Conservation (phyloP, 164 flowering plant species). For the Tetrastigma voinierianum region DNA sequence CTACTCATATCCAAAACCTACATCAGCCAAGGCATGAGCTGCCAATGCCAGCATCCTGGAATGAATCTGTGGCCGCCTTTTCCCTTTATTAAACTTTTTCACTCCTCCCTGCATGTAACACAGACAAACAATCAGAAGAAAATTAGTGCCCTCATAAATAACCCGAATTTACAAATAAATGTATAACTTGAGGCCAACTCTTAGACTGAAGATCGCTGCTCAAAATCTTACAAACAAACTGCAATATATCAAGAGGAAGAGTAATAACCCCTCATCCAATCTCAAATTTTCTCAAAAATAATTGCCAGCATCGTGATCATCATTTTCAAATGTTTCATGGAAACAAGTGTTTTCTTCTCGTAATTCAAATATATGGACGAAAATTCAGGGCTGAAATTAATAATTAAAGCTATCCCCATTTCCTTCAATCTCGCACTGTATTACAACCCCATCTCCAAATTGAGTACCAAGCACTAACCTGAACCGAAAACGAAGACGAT, state of each 20-base stretch:
- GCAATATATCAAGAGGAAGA: too few relatives aligned
- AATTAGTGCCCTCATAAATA: background rate
- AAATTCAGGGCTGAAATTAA: too few relatives aligned
- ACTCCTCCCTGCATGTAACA: conserved; percentile 47
- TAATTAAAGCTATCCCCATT: background rate
- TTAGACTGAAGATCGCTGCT: too few relatives aligned
- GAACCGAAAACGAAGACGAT: conserved; percentile 27
- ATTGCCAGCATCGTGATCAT: too few relatives aligned
- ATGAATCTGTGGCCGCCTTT: conserved; percentile 47
- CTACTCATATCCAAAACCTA: conserved; percentile 21
- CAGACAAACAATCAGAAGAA: background rate
- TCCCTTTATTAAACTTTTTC: conserved; percentile 51
- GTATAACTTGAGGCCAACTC: too few relatives aligned
- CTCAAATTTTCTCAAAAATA: too few relatives aligned
- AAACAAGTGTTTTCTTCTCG: too few relatives aligned
- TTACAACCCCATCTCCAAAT: background rate
- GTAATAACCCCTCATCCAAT: too few relatives aligned
- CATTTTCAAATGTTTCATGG: too few relatives aligned
- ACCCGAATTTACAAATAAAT: background rate
- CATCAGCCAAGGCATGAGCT: conserved; percentile 98
- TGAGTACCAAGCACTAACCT: conserved; percentile 18
- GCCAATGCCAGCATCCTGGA: conserved; percentile 83
- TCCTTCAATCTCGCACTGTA: background rate
- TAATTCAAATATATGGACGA: too few relatives aligned
- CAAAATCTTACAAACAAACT: too few relatives aligned